phyloP scores from a whole-genome alignment of 768 basidiomycete genomes.

The Suillus discolor region DNA sequence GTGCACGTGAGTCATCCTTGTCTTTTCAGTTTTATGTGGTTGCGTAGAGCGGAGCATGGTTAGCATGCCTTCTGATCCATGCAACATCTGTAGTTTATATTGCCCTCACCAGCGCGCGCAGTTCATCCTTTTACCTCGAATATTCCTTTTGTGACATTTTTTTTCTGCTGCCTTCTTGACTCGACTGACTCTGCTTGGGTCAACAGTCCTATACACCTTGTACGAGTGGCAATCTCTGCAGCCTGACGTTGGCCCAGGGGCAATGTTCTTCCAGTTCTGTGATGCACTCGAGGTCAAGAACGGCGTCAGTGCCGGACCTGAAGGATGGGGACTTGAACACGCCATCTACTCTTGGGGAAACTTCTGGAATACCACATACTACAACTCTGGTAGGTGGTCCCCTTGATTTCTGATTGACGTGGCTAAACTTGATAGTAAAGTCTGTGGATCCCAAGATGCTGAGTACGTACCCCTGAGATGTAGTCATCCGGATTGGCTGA shows the following conservation, averaged over 20 bases:
- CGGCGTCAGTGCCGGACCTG: constrained; percentile 42
- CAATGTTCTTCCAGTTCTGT: constrained; percentile 41
- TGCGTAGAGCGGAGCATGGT: not conserved
- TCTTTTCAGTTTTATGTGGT: not conserved
- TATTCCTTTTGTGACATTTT: not conserved
- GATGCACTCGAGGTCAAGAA: constrained; percentile 42
- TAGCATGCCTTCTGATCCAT: not conserved
- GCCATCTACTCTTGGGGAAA: constrained; percentile 63
- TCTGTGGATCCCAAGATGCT: constrained; percentile 48
- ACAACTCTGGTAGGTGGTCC: constrained; percentile 40
- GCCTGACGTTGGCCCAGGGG: constrained; percentile 45
- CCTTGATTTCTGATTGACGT: not conserved
- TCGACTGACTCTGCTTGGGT: not conserved
- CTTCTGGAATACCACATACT: constrained; percentile 57
- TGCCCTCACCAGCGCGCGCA: not conserved
- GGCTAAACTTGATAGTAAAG: constrained; percentile 33
- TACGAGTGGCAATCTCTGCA: constrained; percentile 75
- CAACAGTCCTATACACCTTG: constrained; percentile 49
- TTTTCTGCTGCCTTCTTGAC: not conserved
- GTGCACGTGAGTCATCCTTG: constrained; percentile 43
- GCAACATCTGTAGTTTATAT: not conserved
- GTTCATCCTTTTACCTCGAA: not conserved
- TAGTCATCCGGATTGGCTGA: constrained; percentile 23
- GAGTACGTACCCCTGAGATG: constrained; percentile 43
- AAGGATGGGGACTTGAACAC: constrained; percentile 64